Conservation (phyloP, 169 alveolate species). For the Eimeria mitis region DNA sequence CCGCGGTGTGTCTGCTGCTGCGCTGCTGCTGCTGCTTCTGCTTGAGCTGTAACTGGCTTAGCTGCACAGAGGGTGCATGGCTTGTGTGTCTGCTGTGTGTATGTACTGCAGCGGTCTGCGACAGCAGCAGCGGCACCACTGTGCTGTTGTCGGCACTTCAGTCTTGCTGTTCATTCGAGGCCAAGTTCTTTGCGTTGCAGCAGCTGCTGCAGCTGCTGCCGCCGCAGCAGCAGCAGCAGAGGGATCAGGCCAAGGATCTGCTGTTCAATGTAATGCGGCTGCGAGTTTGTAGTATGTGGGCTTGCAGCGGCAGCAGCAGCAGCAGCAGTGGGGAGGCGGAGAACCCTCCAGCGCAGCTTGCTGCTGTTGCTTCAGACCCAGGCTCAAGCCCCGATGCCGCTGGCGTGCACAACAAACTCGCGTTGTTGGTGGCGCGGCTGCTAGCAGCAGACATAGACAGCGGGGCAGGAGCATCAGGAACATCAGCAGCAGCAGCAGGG, state of each 20-base stretch:
- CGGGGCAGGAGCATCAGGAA: conserved; percentile 5
- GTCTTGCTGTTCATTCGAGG: conserved; percentile 55
- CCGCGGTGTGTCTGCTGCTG: background rate
- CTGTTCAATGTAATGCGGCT: conserved; percentile 24
- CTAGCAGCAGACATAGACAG: conserved; percentile 32
- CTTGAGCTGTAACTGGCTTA: background rate
- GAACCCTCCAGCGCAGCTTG: conserved; percentile 30
- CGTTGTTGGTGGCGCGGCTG: conserved; percentile 12
- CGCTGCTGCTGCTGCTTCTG: conserved; percentile 4
- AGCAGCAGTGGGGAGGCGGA: conserved; percentile 38
- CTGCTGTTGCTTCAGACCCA: conserved; percentile 65
- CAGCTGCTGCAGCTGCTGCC: conserved; percentile 66
- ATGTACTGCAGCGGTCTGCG: conserved; percentile 48
- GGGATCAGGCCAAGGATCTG: background rate
- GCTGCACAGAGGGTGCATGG: background rate
- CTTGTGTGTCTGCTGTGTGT: background rate
- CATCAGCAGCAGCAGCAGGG: conserved; percentile 30
- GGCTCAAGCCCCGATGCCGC: conserved; percentile 30
- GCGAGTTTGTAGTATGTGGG: conserved; percentile 21
- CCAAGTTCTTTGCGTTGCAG: conserved; percentile 56
- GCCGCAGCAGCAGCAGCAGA: conserved; percentile 25
- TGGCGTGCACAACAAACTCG: conserved; percentile 30
- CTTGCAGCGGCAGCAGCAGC: conserved; percentile 35
- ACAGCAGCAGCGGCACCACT: conserved; percentile 41
- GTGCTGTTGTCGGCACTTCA: conserved; percentile 56